A percentile compares a stretch with the other conserved stretches of the same genome.
These are phyloP conservation scores for Colletotrichum orbiculare DNA, from an alignment of 2,329 filamentous ascomycete genomes.

Conservation along the genomic window DNA sequence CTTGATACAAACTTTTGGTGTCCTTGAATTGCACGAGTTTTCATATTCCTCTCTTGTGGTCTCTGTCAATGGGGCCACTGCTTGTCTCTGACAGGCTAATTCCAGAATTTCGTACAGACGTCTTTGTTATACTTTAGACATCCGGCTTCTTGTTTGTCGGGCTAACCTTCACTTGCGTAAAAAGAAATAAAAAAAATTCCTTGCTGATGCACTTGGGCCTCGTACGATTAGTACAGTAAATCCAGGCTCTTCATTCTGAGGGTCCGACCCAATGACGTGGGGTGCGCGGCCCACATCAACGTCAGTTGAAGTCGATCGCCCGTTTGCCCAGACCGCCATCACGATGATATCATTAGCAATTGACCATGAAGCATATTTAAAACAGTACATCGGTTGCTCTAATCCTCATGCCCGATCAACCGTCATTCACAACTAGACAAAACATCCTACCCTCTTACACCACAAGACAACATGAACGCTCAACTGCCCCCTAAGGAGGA, in stretches of 20 bases:
- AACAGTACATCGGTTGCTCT: not conserved
- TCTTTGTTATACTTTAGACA: too few relatives aligned
- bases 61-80: not conserved
- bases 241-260: not conserved
- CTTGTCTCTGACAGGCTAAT: not conserved
- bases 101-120: too few relatives aligned
- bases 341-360: conserved; percentile 11
- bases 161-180: too few relatives aligned
- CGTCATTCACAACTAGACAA: not conserved
- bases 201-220: not conserved
- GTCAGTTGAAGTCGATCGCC: conserved; percentile 9
- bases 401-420: not conserved
- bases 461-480: not conserved
- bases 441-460: not conserved
- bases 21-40: not conserved
- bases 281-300: conserved; percentile 9
- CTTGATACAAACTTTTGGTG: not conserved
- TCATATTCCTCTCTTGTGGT: not conserved
- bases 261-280: not conserved
- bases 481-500: conserved; percentile 8
- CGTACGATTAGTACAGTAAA: not conserved
- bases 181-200: too few relatives aligned
- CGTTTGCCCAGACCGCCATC: not conserved
- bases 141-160: too few relatives aligned
- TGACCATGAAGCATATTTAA: not conserved